Conservation (phyloP, 2,329 filamentous ascomycete species). For the Aspergillus nomiae region DNA sequence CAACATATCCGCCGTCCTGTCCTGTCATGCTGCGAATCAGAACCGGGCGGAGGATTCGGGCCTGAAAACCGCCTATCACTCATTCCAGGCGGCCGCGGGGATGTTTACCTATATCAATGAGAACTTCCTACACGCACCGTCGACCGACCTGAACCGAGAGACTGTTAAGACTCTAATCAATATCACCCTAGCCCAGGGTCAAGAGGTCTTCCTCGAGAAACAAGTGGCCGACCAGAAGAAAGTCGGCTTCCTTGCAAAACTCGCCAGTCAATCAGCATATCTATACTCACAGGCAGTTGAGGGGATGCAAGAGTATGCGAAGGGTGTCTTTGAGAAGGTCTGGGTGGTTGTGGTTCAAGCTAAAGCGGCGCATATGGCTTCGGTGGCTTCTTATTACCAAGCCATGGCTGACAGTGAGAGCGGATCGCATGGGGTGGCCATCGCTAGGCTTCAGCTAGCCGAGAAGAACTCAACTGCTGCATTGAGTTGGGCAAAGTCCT, state of each 20-base stretch:
- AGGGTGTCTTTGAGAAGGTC: conserved; percentile 89
- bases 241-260: conserved; percentile 83
- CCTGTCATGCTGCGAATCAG: conserved; percentile 91
- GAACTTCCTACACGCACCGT: conserved; percentile 96
- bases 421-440: conserved; percentile 80
- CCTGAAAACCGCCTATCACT: conserved; percentile 95
- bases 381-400: conserved; percentile 91
- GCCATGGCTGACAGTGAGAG: conserved; percentile 87
- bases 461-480: conserved; percentile 79
- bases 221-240: conserved; percentile 93
- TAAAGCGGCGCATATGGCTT: conserved; percentile 81
- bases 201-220: conserved; percentile 97
- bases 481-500: conserved; percentile 71
- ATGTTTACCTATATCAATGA: conserved; percentile 99
- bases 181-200: conserved; percentile 91
- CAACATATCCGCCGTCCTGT: conserved; percentile 96
- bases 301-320: conserved; percentile 88
- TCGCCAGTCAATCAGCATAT: conserved; percentile 87
- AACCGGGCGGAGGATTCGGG: conserved; percentile 89
- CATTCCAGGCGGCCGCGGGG: conserved; percentile 94
- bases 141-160: conserved; percentile 90
- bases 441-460: conserved; percentile 79
- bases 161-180: conserved; percentile 94
- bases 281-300: conserved; percentile 86
- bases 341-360: conserved; percentile 74